Percentiles rank a stretch among this genome's conserved stretches.
phyloP scores from a whole-genome alignment of 495 filamentous ascomycete species.

The Penicillium daleae region DNA sequence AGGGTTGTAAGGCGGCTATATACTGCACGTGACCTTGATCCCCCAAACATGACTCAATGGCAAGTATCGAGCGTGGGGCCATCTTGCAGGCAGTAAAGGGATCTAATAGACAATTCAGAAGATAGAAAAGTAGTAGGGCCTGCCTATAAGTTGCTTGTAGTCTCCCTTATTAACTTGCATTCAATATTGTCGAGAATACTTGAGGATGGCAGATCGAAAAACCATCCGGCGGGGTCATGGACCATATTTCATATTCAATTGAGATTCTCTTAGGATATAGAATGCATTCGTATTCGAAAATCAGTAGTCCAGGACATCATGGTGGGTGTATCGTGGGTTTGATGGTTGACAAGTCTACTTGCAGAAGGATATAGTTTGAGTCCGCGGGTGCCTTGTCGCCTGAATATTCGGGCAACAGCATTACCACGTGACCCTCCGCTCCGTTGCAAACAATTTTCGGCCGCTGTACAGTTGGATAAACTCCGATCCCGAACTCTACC shows the following conservation, averaged over 20 bases:
- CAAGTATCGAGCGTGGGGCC: neutral
- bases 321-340: neutral
- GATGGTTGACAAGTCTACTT: neutral
- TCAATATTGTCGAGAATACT: neutral
- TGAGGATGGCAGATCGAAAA: neutral
- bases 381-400: neutral
- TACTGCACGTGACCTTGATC: slow-evolving; percentile 21
- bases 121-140: neutral
- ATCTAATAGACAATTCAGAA: neutral
- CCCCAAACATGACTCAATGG: neutral
- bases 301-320: neutral
- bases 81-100: neutral
- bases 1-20: slow-evolving; percentile 18
- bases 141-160: neutral
- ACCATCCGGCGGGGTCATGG: neutral
- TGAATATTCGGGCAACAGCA: neutral
- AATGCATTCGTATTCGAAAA: neutral
- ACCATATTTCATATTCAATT: neutral
- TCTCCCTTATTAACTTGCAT: neutral
- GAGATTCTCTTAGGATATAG: neutral
- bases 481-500: slow-evolving; percentile 25
- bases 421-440: slow-evolving; percentile 6
- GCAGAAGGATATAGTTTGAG: neutral
- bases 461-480: neutral
- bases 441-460: slow-evolving; percentile 46